A percentile compares a stretch with the other conserved stretches of the same genome.
Evolutionary conservation across 2,329 filamentous ascomycete genomes (phyloP).

Genomic region (Cladosporium colombiae): DNA sequence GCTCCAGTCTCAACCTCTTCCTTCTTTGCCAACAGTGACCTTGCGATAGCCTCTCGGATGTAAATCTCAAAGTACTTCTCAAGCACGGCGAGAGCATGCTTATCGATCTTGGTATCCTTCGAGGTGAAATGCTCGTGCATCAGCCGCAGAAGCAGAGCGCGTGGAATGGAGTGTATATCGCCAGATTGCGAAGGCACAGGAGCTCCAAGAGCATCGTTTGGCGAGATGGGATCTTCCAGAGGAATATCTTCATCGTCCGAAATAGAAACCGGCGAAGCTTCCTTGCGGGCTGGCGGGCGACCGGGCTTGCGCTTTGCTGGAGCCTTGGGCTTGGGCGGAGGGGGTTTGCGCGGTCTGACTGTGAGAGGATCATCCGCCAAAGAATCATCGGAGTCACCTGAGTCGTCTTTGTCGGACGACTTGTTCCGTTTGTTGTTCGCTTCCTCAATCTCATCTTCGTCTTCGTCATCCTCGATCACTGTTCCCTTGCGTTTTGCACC

Average conservation of each 20-base stretch:
- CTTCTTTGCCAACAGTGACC: conserved; percentile 70
- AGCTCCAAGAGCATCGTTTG: neutral
- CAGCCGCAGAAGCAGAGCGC: conserved; percentile 71
- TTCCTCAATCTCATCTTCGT: conserved; percentile 21
- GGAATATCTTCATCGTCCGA: conserved; percentile 21
- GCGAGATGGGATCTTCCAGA: neutral
- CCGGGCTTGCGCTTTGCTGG: conserved; percentile 21
- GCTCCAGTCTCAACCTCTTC: conserved; percentile 39
- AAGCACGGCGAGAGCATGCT: conserved; percentile 73
- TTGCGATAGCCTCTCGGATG: conserved; percentile 81
- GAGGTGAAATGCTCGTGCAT: conserved; percentile 77
- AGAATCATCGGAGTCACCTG: conserved; percentile 25
- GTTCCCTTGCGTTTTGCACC: conserved; percentile 6
- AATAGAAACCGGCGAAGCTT: neutral
- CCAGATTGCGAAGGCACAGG: conserved; percentile 27
- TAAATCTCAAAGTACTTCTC: conserved; percentile 90
- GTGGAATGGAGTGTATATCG: conserved; percentile 58
- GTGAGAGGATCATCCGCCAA: conserved; percentile 30
- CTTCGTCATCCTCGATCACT: conserved; percentile 24
- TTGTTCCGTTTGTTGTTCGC: conserved; percentile 7
- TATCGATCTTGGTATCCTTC: conserved; percentile 70
- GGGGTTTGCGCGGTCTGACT: conserved; percentile 12
- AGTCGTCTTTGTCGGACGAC: neutral
- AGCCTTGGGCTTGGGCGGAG: conserved; percentile 9
- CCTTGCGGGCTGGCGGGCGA: conserved; percentile 22